Evolutionary conservation across 2,329 filamentous ascomycete genomes (phyloP), one percentile per base, ranked within the genome.

Genomic region (Neopestalotiopsis sp.): DNA sequence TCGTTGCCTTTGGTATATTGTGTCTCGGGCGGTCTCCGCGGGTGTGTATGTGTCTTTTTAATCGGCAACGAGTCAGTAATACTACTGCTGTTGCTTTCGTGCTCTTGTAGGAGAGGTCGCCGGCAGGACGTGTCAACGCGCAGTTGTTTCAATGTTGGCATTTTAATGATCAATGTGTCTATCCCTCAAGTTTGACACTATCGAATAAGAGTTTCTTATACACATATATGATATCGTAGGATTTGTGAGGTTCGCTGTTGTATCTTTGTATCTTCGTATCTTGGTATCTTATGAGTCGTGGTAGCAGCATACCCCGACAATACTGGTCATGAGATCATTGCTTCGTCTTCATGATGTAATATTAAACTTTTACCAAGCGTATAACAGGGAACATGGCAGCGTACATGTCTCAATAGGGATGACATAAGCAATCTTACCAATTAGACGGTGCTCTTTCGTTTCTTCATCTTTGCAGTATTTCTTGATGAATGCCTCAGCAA

Each of bases 1-100:
- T 83, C 79, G 68, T 82, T 80, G 14, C 71, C 67, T 13, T 69
- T 61, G 4, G 24, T 59, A 12, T 30, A 20, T 30, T 30, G 30
- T 30, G 20, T 24, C 20, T 61, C 66, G 5, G 69, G 66, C 14
- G 58, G 59, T 4, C 68, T 65, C 12, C 58, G 59, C 4, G 77
- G 78, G 56, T 78, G 72, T 10, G 72, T 74, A 58, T 74, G 73
- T 12, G 72, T 74, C 38, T 74, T 75, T 10, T 68, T 71, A 62
- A 74, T 70, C 10, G 71, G 75, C 7, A 79, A 69, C 4, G 63
- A 45, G 24, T 32, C 20, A n/a, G 57, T 10, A 30, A 34, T 17
- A n/a, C 30, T n/a, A 34, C 57, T 59, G 57, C 12, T 24, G 9
- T 59, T 14, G 45, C 45, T 20, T 59, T 59, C 17, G 57, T 59